A percentile compares a stretch with the other conserved stretches of the same genome.
phyloP scores from a whole-genome alignment of 2,329 filamentous ascomycete species.

The Thielaviopsis cerberus region DNA sequence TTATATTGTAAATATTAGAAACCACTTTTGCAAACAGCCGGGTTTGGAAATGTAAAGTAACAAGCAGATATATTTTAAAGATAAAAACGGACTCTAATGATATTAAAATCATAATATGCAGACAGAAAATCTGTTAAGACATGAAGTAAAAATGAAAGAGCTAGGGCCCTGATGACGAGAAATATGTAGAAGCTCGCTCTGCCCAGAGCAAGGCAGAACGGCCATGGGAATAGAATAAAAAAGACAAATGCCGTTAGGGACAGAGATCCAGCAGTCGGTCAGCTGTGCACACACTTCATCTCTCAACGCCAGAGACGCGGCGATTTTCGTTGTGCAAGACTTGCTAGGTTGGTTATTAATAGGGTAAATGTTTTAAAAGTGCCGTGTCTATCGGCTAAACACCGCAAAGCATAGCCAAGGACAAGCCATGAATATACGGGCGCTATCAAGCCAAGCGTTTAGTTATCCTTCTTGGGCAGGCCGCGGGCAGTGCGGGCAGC shows the following conservation, averaged over 20 bases:
- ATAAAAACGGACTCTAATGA: conserved; percentile 3
- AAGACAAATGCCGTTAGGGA: neutral
- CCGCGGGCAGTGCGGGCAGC: conserved; percentile 38
- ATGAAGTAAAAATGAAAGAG: conserved; percentile 6
- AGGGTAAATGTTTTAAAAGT: neutral
- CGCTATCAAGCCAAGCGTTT: neutral
- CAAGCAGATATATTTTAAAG: neutral
- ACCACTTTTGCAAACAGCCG: neutral
- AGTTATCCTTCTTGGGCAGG: conserved; percentile 28
- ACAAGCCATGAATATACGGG: neutral
- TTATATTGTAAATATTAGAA: neutral
- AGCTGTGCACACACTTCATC: neutral
- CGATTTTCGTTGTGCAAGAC: neutral
- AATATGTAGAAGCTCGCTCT: neutral
- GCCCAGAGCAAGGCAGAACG: neutral
- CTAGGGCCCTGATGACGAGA: neutral
- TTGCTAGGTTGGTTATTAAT: neutral
- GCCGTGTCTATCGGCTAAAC: neutral
- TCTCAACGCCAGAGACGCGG: neutral
- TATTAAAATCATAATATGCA: conserved; percentile 9
- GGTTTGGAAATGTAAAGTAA: neutral
- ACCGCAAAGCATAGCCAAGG: neutral
- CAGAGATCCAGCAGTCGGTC: neutral
- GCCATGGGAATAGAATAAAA: neutral
- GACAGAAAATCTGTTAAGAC: conserved; percentile 1